These are phyloP conservation scores for Clarireedia homoeocarpa DNA, from an alignment of 2,329 filamentous ascomycete species.

Conservation along the genomic window DNA sequence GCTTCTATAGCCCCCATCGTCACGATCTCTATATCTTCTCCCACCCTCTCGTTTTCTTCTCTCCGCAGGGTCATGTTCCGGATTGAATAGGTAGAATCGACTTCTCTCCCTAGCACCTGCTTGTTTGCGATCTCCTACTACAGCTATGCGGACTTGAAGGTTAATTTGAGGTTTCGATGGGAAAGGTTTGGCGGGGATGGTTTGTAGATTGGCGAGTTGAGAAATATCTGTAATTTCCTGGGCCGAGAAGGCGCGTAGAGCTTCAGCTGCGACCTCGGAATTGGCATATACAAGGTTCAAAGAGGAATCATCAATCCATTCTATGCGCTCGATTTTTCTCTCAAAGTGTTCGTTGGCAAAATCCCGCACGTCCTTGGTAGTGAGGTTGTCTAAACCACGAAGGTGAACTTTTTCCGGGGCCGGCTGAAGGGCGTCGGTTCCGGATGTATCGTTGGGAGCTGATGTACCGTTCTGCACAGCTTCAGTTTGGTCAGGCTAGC, in stretches of 20 bases:
- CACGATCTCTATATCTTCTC: conserved; percentile 55
- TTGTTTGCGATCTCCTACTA: conserved; percentile 71
- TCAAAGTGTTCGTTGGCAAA: conserved; percentile 65
- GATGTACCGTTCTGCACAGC: conserved; percentile 17
- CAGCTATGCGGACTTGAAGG: conserved; percentile 66
- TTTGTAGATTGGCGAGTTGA: conserved; percentile 51
- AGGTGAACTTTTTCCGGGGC: conserved; percentile 47
- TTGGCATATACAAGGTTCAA: conserved; percentile 75
- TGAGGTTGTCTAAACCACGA: conserved; percentile 73
- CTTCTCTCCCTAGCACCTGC: conserved; percentile 72
- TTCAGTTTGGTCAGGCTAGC: conserved; percentile 13
- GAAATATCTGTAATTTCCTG: conserved; percentile 41
- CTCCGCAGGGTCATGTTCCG: conserved; percentile 78
- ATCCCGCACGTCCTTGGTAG: conserved; percentile 68
- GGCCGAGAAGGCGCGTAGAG: conserved; percentile 45
- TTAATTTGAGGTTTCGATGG: conserved; percentile 59
- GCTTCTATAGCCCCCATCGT: conserved; percentile 36
- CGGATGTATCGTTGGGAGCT: conserved; percentile 22
- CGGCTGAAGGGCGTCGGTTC: conserved; percentile 19
- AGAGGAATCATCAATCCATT: conserved; percentile 93
- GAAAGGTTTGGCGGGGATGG: conserved; percentile 61
- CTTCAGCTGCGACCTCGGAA: conserved; percentile 43
- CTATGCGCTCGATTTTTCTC: conserved; percentile 53
- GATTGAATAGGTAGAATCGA: conserved; percentile 86
- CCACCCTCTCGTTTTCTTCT: conserved; percentile 50